Evolutionary conservation across 441 rosid species (phyloP), one percentile per base, ranked within the genome.

Genomic region (Rhodomyrtus psidioides): DNA sequence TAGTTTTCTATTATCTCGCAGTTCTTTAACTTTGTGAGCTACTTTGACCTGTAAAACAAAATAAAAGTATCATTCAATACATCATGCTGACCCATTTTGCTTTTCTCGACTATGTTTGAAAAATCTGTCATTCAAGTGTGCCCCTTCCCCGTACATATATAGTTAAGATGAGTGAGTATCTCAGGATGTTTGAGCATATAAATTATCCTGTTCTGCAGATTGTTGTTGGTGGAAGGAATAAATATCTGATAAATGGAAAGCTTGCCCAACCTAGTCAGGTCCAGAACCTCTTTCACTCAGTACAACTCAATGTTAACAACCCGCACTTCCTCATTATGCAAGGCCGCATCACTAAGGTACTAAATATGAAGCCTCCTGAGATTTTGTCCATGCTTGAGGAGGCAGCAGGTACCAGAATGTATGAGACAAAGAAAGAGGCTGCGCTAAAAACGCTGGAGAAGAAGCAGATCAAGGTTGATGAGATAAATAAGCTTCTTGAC

Each of bases 321-420:
- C 99, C 99, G 1, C 99, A 97, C 89, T 97, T 97, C 88, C 99
- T 97, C 85, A 97, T 97, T 30, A 97, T 97, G 99, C 99, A 97
- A 95, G 99, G 99, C 53, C 96, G 99, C 53, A 97, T 97, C 87
- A 96, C 99, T 49, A 97, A 97, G 92, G 99, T 97, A 42, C 86
- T 97, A 56, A 95, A 96, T 86, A 97, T 97, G 99, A 97, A 97
- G 90, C 99, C 99, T 58, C 99, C 99, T 0, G 99, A 96, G 94
- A 97, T 95, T 55, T 86, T 97, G 65, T 97, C 99, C 28, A 97
- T 97, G 99, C 98, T 98, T n/a, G 99, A 98, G 91, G 99, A 98
- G 94, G 99, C 99, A 87, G 98, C 98, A 55, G 99, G 99, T 75
- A 98, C 99, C n/a, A 94, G 99, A 90, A 98, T 98, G 99, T 98